A percentile compares a stretch with the other conserved stretches of the same genome.
Evolutionary conservation across 2,329 filamentous ascomycete genomes (phyloP).

Genomic region (Phialophora chinensis): DNA sequence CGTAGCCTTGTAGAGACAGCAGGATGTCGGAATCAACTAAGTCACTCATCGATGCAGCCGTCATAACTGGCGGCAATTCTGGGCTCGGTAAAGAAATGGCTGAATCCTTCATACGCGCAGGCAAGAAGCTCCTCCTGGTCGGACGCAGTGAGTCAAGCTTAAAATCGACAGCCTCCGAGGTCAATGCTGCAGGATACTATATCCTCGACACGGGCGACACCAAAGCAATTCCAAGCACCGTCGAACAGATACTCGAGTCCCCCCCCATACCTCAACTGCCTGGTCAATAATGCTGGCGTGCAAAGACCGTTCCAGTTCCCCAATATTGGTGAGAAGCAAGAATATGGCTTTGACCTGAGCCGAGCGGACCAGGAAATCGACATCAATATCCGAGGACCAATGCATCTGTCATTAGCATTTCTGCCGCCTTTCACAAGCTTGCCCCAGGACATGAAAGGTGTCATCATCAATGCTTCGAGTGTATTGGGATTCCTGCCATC

Average conservation of each 20-base stretch:
- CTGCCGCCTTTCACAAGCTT: conserved; percentile 57
- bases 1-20: not conserved
- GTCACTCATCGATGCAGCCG: conserved; percentile 27
- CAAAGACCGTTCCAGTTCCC: conserved; percentile 60
- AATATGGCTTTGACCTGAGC: conserved; percentile 46
- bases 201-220: conserved; percentile 59
- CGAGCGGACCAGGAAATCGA: conserved; percentile 64
- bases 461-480: conserved; percentile 62
- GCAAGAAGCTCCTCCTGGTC: conserved; percentile 40
- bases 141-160: conserved; percentile 60
- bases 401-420: conserved; percentile 60
- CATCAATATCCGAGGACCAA: conserved; percentile 64
- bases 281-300: conserved; percentile 66
- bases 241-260: conserved; percentile 54
- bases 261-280: conserved; percentile 63
- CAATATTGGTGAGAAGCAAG: conserved; percentile 34
- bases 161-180: conserved; percentile 49
- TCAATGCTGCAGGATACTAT: conserved; percentile 60
- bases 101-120: conserved; percentile 35
- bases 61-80: conserved; percentile 40
- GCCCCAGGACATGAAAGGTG: conserved; percentile 42
- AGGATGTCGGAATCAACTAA: conserved; percentile 14
- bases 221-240: conserved; percentile 49
- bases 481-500: conserved; percentile 61
- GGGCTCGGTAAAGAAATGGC: conserved; percentile 41